Conservation (phyloP, 331 rosid genomes). For the Saraca asoca region DNA sequence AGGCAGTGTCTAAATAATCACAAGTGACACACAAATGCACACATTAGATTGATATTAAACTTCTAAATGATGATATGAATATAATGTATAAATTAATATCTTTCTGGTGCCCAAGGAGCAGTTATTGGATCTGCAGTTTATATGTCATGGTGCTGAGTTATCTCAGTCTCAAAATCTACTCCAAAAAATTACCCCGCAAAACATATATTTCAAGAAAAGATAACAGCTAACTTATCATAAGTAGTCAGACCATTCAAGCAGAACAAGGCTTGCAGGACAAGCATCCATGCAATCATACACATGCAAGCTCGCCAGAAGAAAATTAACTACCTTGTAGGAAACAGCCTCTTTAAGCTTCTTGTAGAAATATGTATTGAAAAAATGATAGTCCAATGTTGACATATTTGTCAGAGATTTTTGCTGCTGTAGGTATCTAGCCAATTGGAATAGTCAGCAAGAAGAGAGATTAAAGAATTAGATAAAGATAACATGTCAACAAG, state of each 20-base stretch:
- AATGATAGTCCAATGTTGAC: slow-evolving; percentile 62
- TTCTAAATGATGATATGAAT: background rate
- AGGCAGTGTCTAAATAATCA: background rate
- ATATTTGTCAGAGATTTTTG: slow-evolving; percentile 58
- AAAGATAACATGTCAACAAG: slow-evolving; percentile 21
- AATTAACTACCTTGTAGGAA: slow-evolving; percentile 63
- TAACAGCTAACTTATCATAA: slow-evolving; percentile 11
- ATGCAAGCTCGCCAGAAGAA: background rate
- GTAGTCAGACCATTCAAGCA: slow-evolving; percentile 14
- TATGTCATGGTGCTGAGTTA: slow-evolving; percentile 7
- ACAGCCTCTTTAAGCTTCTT: slow-evolving; percentile 85
- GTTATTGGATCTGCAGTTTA: slow-evolving; percentile 13
- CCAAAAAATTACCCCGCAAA: slow-evolving; percentile 19
- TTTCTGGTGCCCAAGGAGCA: slow-evolving; percentile 17
- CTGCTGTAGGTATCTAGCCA: slow-evolving; percentile 75
- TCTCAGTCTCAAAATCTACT: slow-evolving; percentile 20
- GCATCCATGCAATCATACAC: background rate
- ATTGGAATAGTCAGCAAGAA: slow-evolving; percentile 29
- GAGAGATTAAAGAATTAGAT: slow-evolving; percentile 26
- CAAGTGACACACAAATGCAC: no score
- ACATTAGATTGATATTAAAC: background rate
- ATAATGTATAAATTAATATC: background rate
- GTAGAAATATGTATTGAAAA: slow-evolving; percentile 90
- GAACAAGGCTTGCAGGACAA: slow-evolving; percentile 4
- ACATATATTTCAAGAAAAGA: background rate